Conservation (phyloP, 2,329 filamentous ascomycete genomes). For the Macroventuria anomochaeta region DNA sequence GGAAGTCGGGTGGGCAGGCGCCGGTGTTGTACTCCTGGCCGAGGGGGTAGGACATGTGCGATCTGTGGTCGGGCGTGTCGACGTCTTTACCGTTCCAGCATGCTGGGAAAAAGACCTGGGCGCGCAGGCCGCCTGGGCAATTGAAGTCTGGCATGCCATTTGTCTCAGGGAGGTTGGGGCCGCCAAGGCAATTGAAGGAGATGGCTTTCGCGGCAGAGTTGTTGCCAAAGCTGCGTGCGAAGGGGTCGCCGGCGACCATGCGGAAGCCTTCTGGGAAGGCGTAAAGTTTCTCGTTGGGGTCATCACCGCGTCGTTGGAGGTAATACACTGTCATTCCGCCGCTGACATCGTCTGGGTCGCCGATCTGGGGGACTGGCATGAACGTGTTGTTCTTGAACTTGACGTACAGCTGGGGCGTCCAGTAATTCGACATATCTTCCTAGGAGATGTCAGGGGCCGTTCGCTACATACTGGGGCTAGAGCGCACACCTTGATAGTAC, state of each 20-base stretch:
- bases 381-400: conserved; percentile 54
- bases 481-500: conserved; percentile 62
- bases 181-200: conserved; percentile 62
- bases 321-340: conserved; percentile 79
- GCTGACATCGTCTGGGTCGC: conserved; percentile 52
- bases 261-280: conserved; percentile 74
- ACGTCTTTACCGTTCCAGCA: conserved; percentile 71
- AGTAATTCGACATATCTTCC: conserved; percentile 68
- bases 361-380: conserved; percentile 66
- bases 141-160: conserved; percentile 73
- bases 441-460: conserved; percentile 3
- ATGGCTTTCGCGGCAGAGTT: conserved; percentile 57
- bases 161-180: conserved; percentile 42
- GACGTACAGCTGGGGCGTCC: conserved; percentile 76
- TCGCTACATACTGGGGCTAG: too few relatives aligned
- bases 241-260: conserved; percentile 73
- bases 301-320: conserved; percentile 59
- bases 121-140: conserved; percentile 66
- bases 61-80: conserved; percentile 66
- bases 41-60: conserved; percentile 67
- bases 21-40: conserved; percentile 55
- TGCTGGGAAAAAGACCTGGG: conserved; percentile 74
- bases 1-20: conserved; percentile 61
- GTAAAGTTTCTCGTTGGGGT: conserved; percentile 65
- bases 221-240: conserved; percentile 61